These are phyloP conservation scores for Kodamaea anthophila DNA, from an alignment of 1,139 yeast genomes.

Conservation along the genomic window DNA sequence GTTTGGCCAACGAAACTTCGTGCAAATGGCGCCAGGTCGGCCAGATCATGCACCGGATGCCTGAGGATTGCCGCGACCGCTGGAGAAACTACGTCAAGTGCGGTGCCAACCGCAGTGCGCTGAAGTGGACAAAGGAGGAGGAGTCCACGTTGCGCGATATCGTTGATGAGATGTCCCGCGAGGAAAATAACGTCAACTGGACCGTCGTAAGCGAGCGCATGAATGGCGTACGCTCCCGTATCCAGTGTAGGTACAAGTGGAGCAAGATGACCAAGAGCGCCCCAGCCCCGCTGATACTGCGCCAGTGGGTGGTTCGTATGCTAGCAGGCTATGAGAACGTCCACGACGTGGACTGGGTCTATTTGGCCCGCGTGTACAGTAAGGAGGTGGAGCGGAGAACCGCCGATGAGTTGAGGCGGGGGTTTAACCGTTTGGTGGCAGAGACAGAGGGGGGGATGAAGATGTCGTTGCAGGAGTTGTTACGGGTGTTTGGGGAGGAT, in stretches of 20 bases:
- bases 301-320: slow-evolving; percentile 52
- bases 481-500: slow-evolving; percentile 12
- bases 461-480: neutral
- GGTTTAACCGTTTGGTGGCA: neutral
- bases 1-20: slow-evolving; percentile 57
- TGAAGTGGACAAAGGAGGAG: slow-evolving; percentile 76
- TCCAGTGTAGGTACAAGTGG: slow-evolving; percentile 95
- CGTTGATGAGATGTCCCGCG: slow-evolving; percentile 35
- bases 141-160: slow-evolving; percentile 56
- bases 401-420: neutral
- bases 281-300: slow-evolving; percentile 38
- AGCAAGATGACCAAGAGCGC: slow-evolving; percentile 48
- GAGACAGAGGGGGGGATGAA: neutral
- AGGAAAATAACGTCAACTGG: slow-evolving; percentile 59
- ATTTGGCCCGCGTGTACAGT: slow-evolving; percentile 17
- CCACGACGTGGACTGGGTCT: slow-evolving; percentile 25
- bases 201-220: slow-evolving; percentile 81
- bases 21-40: slow-evolving; percentile 89
- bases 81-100: slow-evolving; percentile 95
- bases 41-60: slow-evolving; percentile 78
- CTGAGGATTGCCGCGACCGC: slow-evolving; percentile 93
- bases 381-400: slow-evolving; percentile 1
- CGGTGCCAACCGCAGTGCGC: slow-evolving; percentile 64
- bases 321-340: slow-evolving; percentile 41
- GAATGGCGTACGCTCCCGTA: slow-evolving; percentile 84